Base-by-base conservation (phyloP, 1,284 basidiomycete species). In the Trichosporon ovoides region DNA sequence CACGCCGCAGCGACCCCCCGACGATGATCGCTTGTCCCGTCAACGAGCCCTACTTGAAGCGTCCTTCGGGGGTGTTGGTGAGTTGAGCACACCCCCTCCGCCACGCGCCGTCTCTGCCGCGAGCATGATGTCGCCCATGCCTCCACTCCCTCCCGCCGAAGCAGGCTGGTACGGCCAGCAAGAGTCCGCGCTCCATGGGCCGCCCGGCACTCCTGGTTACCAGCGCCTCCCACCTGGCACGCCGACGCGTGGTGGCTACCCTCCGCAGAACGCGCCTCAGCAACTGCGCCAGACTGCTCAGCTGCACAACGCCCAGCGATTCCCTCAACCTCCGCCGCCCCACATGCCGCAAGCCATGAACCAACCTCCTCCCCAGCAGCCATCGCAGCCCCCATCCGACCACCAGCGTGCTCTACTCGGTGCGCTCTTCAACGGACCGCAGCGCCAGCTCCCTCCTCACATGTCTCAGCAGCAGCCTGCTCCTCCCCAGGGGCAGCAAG, bases 381-480 rank as follows among this genome's bases (percentile, higher is more conserved):
- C 49, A 1, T 24, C 20, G 9, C 43, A 11, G 3, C 22, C 37
- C 18, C 43, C 22, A 31, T 37, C 36, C 48, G 53, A 57, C 24
- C 59, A 57, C 53, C 59, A 61, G 49, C 55, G 55, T 16, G 56
- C 52, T 3, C 56, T 61, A n/a, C 56, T 61, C 12, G 59, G 59
- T 19, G 54, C 59, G 14, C 53, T 61, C 5, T 61, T 57, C 38
- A 55, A 46, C 49, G 49, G 49, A 14, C 18, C 40, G 18, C n/a
- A 19, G 22, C 40, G 10, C 7, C n/a, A n/a, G n/a, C 40, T 19
- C 9, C 11, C 40, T 14, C 14, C 13, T 18, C 50, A 19, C 2
- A 12, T 12, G 7, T 28, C 24, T 11, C 35, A 24, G 10, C 52
- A 28, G 52, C 16, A 13, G 14, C 22, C 38, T 11, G 28, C 20